A percentile compares a stretch with the other conserved stretches of the same genome.
phyloP scores from a whole-genome alignment of 352 stramenopile genomes.

The Globisporangium mamillatum region DNA sequence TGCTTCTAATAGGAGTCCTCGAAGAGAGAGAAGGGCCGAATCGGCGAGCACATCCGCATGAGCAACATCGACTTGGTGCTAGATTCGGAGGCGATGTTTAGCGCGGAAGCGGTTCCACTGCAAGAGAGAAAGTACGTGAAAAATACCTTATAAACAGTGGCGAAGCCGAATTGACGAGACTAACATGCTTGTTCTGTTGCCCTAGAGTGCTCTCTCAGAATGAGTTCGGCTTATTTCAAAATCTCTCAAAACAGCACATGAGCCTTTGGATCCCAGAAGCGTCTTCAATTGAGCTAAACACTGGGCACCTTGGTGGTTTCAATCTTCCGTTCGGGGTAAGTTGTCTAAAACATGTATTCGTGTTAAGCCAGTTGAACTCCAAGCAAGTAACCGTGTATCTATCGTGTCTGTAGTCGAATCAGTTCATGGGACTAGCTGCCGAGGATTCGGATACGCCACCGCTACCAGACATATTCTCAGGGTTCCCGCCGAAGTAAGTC shows the following conservation, averaged over 20 bases:
- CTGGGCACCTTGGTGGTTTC: neutral
- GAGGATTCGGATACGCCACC: neutral
- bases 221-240: slow-evolving; percentile 15
- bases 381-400: neutral
- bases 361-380: neutral
- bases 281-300: neutral
- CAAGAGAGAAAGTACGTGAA: slow-evolving; percentile 32
- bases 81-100: slow-evolving; percentile 29
- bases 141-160: neutral
- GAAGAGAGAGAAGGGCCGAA: slow-evolving; percentile 17
- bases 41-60: slow-evolving; percentile 64
- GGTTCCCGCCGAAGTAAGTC: slow-evolving; percentile 9
- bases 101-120: slow-evolving; percentile 34
- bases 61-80: slow-evolving; percentile 38
- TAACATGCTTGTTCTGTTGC: neutral
- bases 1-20: slow-evolving; percentile 1
- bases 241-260: neutral
- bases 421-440: slow-evolving; percentile 11
- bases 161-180: neutral
- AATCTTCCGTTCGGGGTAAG: slow-evolving; percentile 9
- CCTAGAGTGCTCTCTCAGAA: slow-evolving; percentile 16
- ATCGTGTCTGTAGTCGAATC: slow-evolving; percentile 5
- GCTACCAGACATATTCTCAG: slow-evolving; percentile 15
- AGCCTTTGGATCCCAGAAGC: slow-evolving; percentile 16
- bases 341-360: neutral